Conservation (phyloP, 164 flowering plant genomes). For the Vitis rupestris region DNA sequence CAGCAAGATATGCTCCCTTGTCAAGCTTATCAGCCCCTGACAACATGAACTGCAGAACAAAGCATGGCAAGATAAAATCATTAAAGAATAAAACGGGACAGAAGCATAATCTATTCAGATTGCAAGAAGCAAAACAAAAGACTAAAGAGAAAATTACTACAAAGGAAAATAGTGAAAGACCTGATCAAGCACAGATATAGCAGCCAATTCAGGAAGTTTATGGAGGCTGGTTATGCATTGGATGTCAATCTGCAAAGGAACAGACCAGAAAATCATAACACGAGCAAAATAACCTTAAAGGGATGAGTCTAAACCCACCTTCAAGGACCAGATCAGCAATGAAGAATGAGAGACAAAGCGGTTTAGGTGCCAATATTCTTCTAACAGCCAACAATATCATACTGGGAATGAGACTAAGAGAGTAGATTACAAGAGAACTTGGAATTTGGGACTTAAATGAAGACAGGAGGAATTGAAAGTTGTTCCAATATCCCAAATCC, state of each 20-base stretch:
- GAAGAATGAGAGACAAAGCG: no score
- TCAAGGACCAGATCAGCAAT: no score
- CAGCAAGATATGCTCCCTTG: conserved; percentile 35
- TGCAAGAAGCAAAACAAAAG: conserved; percentile 2
- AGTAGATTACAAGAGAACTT: no score
- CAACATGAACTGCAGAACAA: conserved; percentile 32
- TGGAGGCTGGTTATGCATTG: conserved; percentile 29
- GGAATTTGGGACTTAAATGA: no score
- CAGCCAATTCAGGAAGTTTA: conserved; percentile 37
- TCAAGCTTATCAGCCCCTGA: conserved; percentile 29
- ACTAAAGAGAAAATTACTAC: background rate
- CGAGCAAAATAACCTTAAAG: no score
- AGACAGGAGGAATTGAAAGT: no score
- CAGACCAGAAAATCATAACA: background rate
- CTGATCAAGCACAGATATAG: conserved; percentile 47
- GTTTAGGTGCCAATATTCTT: no score
- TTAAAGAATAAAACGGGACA: background rate
- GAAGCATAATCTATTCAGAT: no score
- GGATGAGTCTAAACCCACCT: no score
- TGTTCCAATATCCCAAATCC: no score
- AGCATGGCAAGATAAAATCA: background rate
- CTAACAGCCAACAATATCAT: no score
- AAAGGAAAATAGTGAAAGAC: conserved; percentile 12
- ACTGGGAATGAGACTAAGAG: no score
- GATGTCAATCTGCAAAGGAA: conserved; percentile 31